phyloP scores from a whole-genome alignment of 495 filamentous ascomycete species.

The Pyronema domesticum region DNA sequence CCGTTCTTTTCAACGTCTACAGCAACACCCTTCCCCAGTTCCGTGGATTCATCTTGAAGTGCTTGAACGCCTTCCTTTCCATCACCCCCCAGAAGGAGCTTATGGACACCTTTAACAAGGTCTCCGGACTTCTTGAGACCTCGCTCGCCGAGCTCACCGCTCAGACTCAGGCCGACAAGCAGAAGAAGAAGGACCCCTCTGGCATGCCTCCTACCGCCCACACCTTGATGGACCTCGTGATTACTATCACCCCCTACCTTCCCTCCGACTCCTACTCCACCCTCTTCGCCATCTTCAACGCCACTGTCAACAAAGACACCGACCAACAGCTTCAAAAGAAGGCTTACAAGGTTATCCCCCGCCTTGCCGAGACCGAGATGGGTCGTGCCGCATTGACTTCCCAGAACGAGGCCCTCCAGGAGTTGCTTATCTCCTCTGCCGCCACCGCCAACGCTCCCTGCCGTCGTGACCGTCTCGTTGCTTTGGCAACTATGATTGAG shows the following conservation, averaged over 20 bases:
- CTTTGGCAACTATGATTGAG: constrained; percentile 59
- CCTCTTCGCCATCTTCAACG: constrained; percentile 66
- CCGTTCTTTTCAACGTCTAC: constrained; percentile 95
- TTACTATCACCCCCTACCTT: constrained; percentile 85
- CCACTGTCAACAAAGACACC: constrained; percentile 53
- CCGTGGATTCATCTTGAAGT: constrained; percentile 71
- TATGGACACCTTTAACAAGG: constrained; percentile 68
- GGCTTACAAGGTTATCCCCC: constrained; percentile 89
- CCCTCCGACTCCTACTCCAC: constrained; percentile 61
- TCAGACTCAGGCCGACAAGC: constrained; percentile 36
- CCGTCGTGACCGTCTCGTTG: constrained; percentile 58
- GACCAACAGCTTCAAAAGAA: constrained; percentile 98
- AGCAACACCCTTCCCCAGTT: constrained; percentile 86
- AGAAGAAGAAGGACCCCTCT: constrained; percentile 41
- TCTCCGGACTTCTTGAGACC: constrained; percentile 62
- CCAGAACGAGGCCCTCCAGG: constrained; percentile 57
- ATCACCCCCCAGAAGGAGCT: constrained; percentile 66
- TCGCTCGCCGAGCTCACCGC: constrained; percentile 44
- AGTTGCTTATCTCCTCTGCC: constrained; percentile 52
- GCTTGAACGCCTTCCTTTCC: constrained; percentile 84
- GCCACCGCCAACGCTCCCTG: constrained; percentile 73
- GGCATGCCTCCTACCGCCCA: constrained; percentile 84
- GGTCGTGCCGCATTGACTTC: constrained; percentile 54
- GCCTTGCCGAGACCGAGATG: constrained; percentile 58
- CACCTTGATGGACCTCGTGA: constrained; percentile 87